Conservation (phyloP, 1,284 basidiomycete genomes). For the Fistulina hepatica region DNA sequence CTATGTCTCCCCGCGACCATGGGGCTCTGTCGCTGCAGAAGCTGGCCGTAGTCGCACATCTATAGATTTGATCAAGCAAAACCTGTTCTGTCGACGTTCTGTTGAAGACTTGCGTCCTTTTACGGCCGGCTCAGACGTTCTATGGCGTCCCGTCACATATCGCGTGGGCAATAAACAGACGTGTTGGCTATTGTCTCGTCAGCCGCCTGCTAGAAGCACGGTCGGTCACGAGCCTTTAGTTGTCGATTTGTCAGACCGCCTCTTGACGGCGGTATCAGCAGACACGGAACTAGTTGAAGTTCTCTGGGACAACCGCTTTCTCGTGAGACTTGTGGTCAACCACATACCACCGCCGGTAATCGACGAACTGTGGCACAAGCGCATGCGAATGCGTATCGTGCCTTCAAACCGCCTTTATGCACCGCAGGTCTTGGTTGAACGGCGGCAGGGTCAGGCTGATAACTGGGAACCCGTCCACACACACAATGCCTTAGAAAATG, state of each 20-base stretch:
- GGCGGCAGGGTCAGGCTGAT: too few relatives aligned
- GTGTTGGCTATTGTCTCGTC: slow-evolving; percentile 33
- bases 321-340: slow-evolving; percentile 34
- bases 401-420: too few relatives aligned
- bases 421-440: too few relatives aligned
- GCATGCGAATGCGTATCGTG: too few relatives aligned
- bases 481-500: too few relatives aligned
- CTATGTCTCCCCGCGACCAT: slow-evolving; percentile 57
- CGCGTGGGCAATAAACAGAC: too few relatives aligned
- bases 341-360: too few relatives aligned
- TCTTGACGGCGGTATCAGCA: too few relatives aligned
- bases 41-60: slow-evolving; percentile 36
- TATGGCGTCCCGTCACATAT: slow-evolving; percentile 45
- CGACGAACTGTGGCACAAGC: too few relatives aligned
- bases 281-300: too few relatives aligned
- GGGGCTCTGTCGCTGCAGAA: slow-evolving; percentile 58
- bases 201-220: slow-evolving; percentile 18
- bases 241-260: slow-evolving; percentile 27
- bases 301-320: slow-evolving; percentile 51
- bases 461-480: too few relatives aligned
- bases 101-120: slow-evolving; percentile 27
- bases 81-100: not conserved
- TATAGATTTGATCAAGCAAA: slow-evolving; percentile 30
- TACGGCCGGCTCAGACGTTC: slow-evolving; percentile 47
- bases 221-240: slow-evolving; percentile 9